phyloP scores from a whole-genome alignment of 2,329 filamentous ascomycete species.

The Cercospora zeae-maydis region DNA sequence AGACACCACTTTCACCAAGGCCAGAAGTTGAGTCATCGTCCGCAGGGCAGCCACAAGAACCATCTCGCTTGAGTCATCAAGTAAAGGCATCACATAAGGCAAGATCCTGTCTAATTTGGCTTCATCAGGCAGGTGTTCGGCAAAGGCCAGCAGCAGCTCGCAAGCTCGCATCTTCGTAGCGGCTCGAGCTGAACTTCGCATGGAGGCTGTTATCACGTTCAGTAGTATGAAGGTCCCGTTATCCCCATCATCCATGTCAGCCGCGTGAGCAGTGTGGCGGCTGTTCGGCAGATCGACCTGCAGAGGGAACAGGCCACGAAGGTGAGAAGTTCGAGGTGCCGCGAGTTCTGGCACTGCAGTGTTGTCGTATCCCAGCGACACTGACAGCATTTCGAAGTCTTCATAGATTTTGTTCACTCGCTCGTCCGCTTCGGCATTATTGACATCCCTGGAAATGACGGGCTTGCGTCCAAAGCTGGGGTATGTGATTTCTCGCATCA shows the following conservation, averaged over 20 bases:
- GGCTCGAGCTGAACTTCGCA: conserved; percentile 83
- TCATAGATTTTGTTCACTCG: conserved; percentile 88
- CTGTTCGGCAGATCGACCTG: conserved; percentile 84
- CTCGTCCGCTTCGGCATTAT: conserved; percentile 83
- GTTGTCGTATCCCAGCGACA: conserved; percentile 76
- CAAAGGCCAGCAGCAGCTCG: conserved; percentile 86
- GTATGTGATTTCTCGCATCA: conserved; percentile 94
- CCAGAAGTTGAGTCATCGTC: conserved; percentile 81
- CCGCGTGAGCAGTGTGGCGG: conserved; percentile 63
- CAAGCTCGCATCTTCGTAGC: conserved; percentile 86
- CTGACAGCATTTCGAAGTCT: conserved; percentile 97
- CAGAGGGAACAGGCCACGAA: conserved; percentile 68
- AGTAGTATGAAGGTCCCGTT: conserved; percentile 92
- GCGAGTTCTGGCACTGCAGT: conserved; percentile 36
- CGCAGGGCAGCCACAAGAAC: conserved; percentile 83
- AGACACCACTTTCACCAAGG: conserved; percentile 83
- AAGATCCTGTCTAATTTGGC: conserved; percentile 90
- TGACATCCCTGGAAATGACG: conserved; percentile 64
- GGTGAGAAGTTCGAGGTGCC: conserved; percentile 37
- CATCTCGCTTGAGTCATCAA: conserved; percentile 77
- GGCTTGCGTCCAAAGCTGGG: conserved; percentile 74
- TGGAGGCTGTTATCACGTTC: conserved; percentile 79
- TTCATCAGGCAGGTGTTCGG: conserved; percentile 87
- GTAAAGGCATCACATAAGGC: conserved; percentile 78
- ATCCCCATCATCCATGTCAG: conserved; percentile 62